Base-by-base conservation (phyloP, 805 yeast species). In the Naumovozyma baii region DNA sequence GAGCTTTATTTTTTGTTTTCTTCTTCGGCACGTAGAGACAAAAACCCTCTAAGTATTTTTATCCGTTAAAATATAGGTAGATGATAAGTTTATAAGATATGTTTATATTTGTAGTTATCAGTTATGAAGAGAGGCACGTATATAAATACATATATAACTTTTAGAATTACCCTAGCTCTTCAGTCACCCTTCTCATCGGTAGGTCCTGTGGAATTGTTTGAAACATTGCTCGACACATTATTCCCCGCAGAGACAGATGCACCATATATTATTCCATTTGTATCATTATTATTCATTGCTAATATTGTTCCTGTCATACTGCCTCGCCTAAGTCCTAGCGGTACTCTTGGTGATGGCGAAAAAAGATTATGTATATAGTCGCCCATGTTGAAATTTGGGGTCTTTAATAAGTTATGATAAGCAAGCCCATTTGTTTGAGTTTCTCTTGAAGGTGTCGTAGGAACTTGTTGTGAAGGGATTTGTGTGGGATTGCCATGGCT, bases 311-410 rank as follows among this genome's bases (percentile, higher is more conserved):
- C 31, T 20, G n/a, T 28, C n/a, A 15, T 7, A 26, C 26, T 7
- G 14, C 28, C 19, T 31, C 25, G 14, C 25, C 28, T n/a, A 19
- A n/a, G 4, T 20, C 13, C 14, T 5, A 33, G 15, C 8, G 34
- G 20, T 8, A 58, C 52, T 12, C 57, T 55, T 10, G 64, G 64
- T 9, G 63, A 59, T 10, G 64, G 64, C 37, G 62, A 55, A 47
- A 60, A 60, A 10, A 60, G 45, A 31, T 51, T 58, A 40, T 60
- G 62, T n/a, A 60, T 59, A 45, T 60, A 60, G 37, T 60, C 63
- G 4, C 63, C 63, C 62, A 60, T 59, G 45, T 55, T 57, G 37
- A 60, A 60, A 36, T 57, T 59, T 5, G 61, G 61, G 13, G 61
- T 57, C 41, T 50, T 54, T 17, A 56, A 39, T 9, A 57, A 38